Evolutionary conservation across 2,329 filamentous ascomycete species (phyloP), one percentile per base, ranked within the genome.

Genomic region (Diaporthe sp.): DNA sequence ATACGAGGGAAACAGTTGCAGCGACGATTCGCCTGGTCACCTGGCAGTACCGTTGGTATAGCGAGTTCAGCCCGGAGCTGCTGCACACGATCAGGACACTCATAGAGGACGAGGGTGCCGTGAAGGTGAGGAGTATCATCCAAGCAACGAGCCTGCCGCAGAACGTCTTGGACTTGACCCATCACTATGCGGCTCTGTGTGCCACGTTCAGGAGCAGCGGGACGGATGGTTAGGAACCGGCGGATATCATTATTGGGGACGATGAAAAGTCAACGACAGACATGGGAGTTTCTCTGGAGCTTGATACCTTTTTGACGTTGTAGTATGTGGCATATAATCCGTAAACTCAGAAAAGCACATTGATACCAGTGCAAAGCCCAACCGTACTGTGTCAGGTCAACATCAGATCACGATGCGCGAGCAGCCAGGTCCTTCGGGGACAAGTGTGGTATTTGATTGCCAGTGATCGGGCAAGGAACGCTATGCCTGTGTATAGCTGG

Each of bases 21-120:
- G 93, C 94, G n/a, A 88, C 98, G 75, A 98, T 99, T 78, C 89
- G 95, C 71, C 88, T 99, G 57, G 95, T 98, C 46, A 97, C 96
- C 17, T 99, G 97, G 97, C 97, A 99, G 86, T 99, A 98, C 86
- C 90, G 97, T 79, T 99, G 97, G 97, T 99, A 99, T 87, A 98
- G 96, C 74, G 97, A 99, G 90, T 99, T 99, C 86, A 98, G 96
- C 25, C 97, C 97, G 0, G 93, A 96, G 78, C 89, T 99, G 58
- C 90, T 99, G 72, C 95, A 93, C 84, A 93, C 94, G 4, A 94
- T 98, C 81, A 93, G 97, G 77, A 95, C 94, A 79, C 88, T 99
- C 79, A 99, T 99, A 82, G 97, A 98, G 85, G 96, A 98, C 79
- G 97, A 99, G 85, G 97, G 97, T 75, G 96, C 96, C 1, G 95